These are phyloP conservation scores for Sporothrix pseudoabietina DNA, from an alignment of 2,329 filamentous ascomycete species.

Conservation along the genomic window DNA sequence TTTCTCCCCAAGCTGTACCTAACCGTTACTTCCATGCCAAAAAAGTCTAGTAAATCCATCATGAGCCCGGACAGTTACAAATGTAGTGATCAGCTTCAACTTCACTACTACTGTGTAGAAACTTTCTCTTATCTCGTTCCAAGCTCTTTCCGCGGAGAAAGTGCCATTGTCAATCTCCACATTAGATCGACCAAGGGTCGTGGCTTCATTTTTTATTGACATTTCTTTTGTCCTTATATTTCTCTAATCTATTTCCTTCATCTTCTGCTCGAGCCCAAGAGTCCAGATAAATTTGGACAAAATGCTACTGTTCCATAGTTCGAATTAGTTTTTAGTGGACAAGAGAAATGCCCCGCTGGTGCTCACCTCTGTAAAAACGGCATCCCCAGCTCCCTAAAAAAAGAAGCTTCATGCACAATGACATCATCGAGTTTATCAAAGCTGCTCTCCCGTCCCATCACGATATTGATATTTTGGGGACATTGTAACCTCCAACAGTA, in stretches of 20 bases:
- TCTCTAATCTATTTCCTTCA: neutral
- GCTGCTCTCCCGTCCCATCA: neutral
- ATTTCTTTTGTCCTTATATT: neutral
- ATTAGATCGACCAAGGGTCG: neutral
- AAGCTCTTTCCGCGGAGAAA: neutral
- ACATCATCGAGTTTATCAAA: conserved; percentile 24
- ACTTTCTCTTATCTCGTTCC: neutral
- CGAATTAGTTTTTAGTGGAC: neutral
- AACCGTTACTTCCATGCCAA: neutral
- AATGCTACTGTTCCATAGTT: neutral
- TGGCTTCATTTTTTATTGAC: neutral
- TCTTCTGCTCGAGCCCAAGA: neutral
- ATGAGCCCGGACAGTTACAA: neutral
- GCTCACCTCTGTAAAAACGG: neutral
- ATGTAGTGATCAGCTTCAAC: neutral
- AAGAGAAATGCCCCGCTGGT: neutral
- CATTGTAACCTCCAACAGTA: neutral
- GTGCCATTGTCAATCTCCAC: neutral
- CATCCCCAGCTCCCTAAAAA: neutral
- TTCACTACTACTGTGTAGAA: neutral
- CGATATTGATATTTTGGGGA: neutral
- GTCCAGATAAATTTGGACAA: neutral
- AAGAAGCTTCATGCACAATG: conserved; percentile 24
- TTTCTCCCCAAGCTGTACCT: neutral
- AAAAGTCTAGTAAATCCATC: too few relatives aligned